Evolutionary conservation across 2,329 filamentous ascomycete species (phyloP).

Genomic region (Cladophialophora exuberans): DNA sequence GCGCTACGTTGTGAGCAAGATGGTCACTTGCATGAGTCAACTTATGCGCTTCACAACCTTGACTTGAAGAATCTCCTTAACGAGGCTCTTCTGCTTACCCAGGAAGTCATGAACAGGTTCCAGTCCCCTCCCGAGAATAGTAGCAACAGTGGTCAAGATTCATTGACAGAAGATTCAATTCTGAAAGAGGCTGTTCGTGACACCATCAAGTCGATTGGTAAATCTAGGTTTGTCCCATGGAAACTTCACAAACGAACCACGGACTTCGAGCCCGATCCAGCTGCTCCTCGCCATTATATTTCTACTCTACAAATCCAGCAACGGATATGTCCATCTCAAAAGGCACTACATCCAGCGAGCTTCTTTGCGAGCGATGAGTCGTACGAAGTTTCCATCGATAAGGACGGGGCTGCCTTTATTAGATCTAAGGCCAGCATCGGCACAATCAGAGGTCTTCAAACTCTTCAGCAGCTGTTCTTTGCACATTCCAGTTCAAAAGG

Average conservation of each 20-base stretch:
- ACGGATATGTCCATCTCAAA: constrained; percentile 17
- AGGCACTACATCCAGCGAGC: constrained; percentile 15
- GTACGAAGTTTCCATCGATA: constrained; percentile 34
- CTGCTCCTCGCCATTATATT: constrained; percentile 23
- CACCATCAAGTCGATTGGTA: constrained; percentile 26
- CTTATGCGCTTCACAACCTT: not conserved
- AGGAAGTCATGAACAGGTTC: constrained; percentile 12
- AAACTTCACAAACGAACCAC: constrained; percentile 36
- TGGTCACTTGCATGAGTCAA: constrained; percentile 1
- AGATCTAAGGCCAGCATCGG: constrained; percentile 34
- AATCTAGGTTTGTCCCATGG: constrained; percentile 38
- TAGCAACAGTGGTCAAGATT: not conserved
- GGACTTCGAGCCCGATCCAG: constrained; percentile 32
- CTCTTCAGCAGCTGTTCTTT: constrained; percentile 38
- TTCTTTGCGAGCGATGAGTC: constrained; percentile 35
- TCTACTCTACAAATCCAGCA: constrained; percentile 32
- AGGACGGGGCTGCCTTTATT: constrained; percentile 30
- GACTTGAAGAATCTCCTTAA: constrained; percentile 1
- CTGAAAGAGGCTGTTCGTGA: constrained; percentile 30
- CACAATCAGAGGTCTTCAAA: constrained; percentile 35
- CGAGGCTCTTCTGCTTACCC: constrained; percentile 1
- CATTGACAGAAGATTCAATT: constrained; percentile 28
- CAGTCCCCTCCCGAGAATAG: constrained; percentile 2
- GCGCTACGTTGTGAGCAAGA: constrained; percentile 17
- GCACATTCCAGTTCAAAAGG: constrained; percentile 35